phyloP scores from a whole-genome alignment of 2,329 filamentous ascomycete species.

The Fusarium luffae region DNA sequence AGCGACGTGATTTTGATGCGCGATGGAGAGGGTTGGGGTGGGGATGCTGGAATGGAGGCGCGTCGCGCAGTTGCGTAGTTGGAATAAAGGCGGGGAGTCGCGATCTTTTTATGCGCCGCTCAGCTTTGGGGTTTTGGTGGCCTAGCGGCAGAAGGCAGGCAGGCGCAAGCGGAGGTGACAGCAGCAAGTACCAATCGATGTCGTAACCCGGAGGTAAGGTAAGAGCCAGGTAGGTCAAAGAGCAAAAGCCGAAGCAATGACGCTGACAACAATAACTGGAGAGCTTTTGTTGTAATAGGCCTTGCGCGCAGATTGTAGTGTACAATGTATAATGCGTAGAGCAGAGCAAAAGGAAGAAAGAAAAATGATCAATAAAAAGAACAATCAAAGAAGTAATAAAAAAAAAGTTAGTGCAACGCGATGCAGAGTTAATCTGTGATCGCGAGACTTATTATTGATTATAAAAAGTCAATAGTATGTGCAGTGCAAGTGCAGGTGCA shows the following conservation, averaged over 20 bases:
- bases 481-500: conserved; percentile 1
- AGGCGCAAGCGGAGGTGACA: conserved; percentile 33
- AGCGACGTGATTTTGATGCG: conserved; percentile 27
- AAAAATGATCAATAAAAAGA: conserved; percentile 15
- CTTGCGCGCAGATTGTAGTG: conserved; percentile 9
- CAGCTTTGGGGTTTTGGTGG: conserved; percentile 25
- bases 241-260: conserved; percentile 32
- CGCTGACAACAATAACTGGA: conserved; percentile 28
- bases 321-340: conserved; percentile 12
- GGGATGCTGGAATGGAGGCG: conserved; percentile 36
- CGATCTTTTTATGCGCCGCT: conserved; percentile 34
- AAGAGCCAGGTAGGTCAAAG: conserved; percentile 23
- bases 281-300: conserved; percentile 10
- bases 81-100: conserved; percentile 29
- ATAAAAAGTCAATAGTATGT: conserved; percentile 17
- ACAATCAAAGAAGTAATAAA: conserved; percentile 21
- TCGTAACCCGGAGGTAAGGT: conserved; percentile 32
- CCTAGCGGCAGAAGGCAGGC: conserved; percentile 27
- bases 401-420: conserved; percentile 20
- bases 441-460: conserved; percentile 39
- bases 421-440: conserved; percentile 6
- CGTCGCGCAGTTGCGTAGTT: conserved; percentile 37
- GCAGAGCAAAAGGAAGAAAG: conserved; percentile 5
- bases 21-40: conserved; percentile 29
- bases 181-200: conserved; percentile 26